phyloP scores from a whole-genome alignment of 441 rosid species.

The Adansonia rubrostipa region DNA sequence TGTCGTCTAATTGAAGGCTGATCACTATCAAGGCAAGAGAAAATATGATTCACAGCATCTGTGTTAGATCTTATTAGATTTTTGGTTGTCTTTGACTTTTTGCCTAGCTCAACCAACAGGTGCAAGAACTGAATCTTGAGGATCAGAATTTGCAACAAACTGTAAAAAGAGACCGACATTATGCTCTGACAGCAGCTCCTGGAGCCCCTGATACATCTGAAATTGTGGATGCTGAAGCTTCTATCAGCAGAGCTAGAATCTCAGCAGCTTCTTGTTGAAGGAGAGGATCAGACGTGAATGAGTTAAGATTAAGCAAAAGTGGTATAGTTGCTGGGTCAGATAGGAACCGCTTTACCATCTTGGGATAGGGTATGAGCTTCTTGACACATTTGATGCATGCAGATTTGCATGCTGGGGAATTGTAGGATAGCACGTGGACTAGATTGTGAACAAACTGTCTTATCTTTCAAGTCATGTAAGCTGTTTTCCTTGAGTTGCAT shows the following conservation, averaged over 20 bases:
- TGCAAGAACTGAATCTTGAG: conserved; percentile 46
- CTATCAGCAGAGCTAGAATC: conserved; percentile 46
- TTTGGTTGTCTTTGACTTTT: conserved; percentile 44
- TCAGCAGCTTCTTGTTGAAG: conserved; percentile 52
- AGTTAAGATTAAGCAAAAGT: conserved; percentile 42
- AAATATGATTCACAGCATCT: conserved; percentile 41
- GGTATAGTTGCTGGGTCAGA: conserved; percentile 46
- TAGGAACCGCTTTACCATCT: conserved; percentile 44
- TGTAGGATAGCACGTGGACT: conserved; percentile 49
- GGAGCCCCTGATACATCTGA: conserved; percentile 43
- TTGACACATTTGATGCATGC: conserved; percentile 52
- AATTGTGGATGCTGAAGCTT: conserved; percentile 39
- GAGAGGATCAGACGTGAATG: conserved; percentile 38
- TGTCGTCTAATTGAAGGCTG: conserved; percentile 38
- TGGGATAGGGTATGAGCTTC: conserved; percentile 42
- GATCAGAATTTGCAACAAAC: conserved; percentile 34
- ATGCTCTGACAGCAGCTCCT: conserved; percentile 54
- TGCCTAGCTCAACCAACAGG: conserved; percentile 50
- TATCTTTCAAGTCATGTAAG: conserved; percentile 43
- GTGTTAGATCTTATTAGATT: conserved; percentile 35
- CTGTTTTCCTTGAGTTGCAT: conserved; percentile 47
- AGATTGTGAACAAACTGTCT: conserved; percentile 43
- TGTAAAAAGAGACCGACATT: conserved; percentile 48
- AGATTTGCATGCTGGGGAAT: conserved; percentile 44
- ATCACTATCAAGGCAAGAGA: conserved; percentile 41